These are phyloP conservation scores for Colletotrichum sp. DNA, from an alignment of 2,329 filamentous ascomycete genomes.

Conservation along the genomic window DNA sequence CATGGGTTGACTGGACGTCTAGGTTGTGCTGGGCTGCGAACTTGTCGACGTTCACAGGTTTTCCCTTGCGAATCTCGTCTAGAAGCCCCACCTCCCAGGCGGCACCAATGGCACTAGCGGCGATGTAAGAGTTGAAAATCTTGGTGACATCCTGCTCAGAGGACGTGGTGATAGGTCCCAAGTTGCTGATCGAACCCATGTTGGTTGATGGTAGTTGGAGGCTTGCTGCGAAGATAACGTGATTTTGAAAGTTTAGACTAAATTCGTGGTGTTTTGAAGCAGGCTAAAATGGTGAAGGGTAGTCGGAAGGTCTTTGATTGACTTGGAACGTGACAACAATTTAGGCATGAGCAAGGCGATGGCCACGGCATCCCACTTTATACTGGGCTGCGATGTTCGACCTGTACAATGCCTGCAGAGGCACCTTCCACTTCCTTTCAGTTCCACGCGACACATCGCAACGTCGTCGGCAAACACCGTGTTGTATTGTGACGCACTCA, in stretches of 20 bases:
- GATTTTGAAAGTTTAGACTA: background rate
- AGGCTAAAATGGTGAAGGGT: background rate
- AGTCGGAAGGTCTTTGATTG: background rate
- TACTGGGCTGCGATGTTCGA: background rate
- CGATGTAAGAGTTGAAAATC: conserved; percentile 17
- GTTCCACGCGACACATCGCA: background rate
- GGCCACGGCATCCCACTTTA: background rate
- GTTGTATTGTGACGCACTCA: background rate
- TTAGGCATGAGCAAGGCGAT: background rate
- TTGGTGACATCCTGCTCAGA: background rate
- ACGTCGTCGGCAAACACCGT: background rate
- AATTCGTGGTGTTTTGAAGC: too few relatives aligned
- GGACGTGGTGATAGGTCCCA: background rate
- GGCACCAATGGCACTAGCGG: background rate
- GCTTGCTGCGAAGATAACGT: background rate
- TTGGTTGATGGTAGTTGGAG: background rate
- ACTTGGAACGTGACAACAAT: background rate
- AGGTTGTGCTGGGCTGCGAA: conserved; percentile 14
- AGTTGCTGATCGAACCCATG: background rate
- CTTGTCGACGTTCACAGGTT: conserved; percentile 22
- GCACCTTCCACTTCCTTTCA: background rate
- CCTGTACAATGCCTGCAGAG: background rate
- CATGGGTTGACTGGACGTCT: background rate
- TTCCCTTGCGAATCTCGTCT: conserved; percentile 8
- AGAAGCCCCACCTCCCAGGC: conserved; percentile 18